These are phyloP conservation scores for Diospyros kaki DNA, from an alignment of 148 eudicot genomes.

Conservation along the genomic window DNA sequence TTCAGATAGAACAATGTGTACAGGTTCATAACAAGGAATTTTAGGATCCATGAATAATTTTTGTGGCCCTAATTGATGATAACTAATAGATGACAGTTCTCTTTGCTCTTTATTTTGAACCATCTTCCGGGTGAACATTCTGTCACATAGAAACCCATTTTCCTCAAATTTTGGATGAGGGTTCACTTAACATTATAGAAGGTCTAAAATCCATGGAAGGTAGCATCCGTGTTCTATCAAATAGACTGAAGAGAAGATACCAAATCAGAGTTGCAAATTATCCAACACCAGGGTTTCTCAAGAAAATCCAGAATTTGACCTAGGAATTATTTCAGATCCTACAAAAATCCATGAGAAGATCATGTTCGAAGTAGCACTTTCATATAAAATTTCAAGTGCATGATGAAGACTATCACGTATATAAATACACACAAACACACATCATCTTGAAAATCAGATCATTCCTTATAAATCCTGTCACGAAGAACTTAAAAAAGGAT, in stretches of 20 bases:
- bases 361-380: not conserved
- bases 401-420: not conserved
- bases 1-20: not conserved
- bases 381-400: conserved; percentile 1
- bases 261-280: not conserved
- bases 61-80: no score
- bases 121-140: not conserved
- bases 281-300: not conserved
- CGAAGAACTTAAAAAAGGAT: not conserved
- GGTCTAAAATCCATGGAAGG: not conserved
- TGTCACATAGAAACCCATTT: not conserved
- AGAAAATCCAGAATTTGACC: not conserved
- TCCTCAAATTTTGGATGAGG: not conserved
- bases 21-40: not conserved
- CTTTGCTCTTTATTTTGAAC: not conserved
- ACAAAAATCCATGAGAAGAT: not conserved
- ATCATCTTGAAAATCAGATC: not conserved
- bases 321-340: not conserved
- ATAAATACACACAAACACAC: not conserved
- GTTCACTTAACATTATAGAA: not conserved
- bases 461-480: not conserved
- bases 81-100: not conserved
- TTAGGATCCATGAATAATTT: no score
- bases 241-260: conserved; percentile 6
- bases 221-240: not conserved